Base-by-base conservation (phyloP, 2,329 filamentous ascomycete genomes). In the Alternaria viburni region DNA sequence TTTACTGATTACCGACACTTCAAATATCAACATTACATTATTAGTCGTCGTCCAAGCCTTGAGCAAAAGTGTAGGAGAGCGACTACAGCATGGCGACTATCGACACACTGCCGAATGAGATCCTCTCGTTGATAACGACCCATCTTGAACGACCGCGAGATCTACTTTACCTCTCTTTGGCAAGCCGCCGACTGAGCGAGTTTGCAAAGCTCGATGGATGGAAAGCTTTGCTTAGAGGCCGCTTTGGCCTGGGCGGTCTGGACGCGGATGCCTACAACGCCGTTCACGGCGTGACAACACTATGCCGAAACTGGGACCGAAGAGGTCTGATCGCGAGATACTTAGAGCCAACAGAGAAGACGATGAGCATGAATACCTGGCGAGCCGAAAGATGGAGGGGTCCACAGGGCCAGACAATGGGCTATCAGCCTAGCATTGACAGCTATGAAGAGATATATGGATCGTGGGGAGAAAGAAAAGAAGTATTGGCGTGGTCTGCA, bases 401-500 rank as follows among this genome's bases (percentile, higher is more conserved):
- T 66, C 80, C 76, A 57, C 81, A 71, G 64, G 81, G 82, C 1
- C 83, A 83, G 79, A 89, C 81, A 59, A 86, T 89, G 71, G 88
- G 88, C 4, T 90, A 88, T 67, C 84, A 84, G 23, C 88, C 88
- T 17, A 81, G 82, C 45, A 82, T 89, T 51, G 86, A 88, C 69
- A 86, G 85, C 60, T 87, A 87, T 68, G 86, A 88, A 68, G 77
- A 80, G n/a, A 81, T 79, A 45, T 81, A 81, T 3, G 76, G 77
- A 10, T 57, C 64, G 2, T 77, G 76, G 60, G 75, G 77, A 50
- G 80, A 85, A 51, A 81, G 85, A 66, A 83, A 82, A 69, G 87
- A 90, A 70, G 83, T 87, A 0, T 74, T 90, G 8, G 86, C 83
- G 3, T 89, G 87, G 83, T 87, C 87, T 56, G 88, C 88, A 12